Percentiles rank a stretch among this genome's conserved stretches.
Evolutionary conservation across 208 protist species (phyloP).

Genomic region (Crithidia mellificae): DNA sequence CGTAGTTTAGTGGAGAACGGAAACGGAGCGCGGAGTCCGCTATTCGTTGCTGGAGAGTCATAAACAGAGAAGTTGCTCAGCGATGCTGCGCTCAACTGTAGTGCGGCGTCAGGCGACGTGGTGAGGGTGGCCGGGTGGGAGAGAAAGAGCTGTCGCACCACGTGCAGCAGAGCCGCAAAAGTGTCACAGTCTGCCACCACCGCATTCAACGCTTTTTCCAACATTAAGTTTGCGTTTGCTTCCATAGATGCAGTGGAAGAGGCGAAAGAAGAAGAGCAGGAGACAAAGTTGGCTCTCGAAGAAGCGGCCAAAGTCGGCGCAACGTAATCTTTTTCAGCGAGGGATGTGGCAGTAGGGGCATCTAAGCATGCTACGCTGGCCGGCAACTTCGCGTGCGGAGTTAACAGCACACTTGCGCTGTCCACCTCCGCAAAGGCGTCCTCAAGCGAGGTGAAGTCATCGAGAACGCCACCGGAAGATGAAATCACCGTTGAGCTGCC

Average conservation of each 20-base stretch:
- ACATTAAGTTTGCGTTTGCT: not conserved
- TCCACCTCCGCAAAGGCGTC: constrained; percentile 8
- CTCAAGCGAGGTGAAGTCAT: constrained; percentile 23
- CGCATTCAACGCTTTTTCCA: constrained; percentile 6
- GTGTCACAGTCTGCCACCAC: constrained; percentile 6
- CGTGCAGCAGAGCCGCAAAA: constrained; percentile 1
- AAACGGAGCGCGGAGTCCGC: no score
- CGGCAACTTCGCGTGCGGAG: no score
- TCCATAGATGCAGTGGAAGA: not conserved
- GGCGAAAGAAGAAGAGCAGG: not conserved
- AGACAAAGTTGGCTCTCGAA: no score
- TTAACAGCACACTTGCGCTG: no score
- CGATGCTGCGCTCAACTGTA: not conserved
- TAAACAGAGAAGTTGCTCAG: not conserved
- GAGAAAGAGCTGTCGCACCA: constrained; percentile 14
- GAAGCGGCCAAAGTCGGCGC: no score
- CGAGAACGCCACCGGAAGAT: not conserved
- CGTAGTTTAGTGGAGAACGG: not conserved
- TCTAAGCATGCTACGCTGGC: no score
- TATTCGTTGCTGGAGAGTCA: no score
- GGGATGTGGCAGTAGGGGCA: no score
- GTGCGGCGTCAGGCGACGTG: constrained; percentile 1
- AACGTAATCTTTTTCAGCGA: no score
- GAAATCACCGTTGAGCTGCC: not conserved
- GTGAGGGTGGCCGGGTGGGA: constrained; percentile 7